These are phyloP conservation scores for Ogataea minuta DNA, from an alignment of 805 yeast genomes.

Conservation along the genomic window DNA sequence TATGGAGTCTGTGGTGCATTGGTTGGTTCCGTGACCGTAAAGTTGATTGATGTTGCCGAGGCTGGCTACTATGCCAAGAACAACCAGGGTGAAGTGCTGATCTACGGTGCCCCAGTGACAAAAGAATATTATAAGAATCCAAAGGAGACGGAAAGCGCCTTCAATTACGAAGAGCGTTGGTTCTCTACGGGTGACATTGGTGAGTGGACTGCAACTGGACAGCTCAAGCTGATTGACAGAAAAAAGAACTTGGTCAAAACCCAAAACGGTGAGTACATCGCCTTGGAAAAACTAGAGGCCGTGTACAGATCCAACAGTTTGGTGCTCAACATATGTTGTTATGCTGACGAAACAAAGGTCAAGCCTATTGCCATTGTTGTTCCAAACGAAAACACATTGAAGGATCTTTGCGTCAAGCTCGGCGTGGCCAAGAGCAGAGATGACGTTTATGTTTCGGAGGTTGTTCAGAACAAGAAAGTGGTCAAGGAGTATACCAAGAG, in stretches of 20 bases:
- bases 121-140: slow-evolving; percentile 80
- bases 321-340: slow-evolving; percentile 83
- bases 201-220: slow-evolving; percentile 83
- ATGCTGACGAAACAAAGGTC: slow-evolving; percentile 83
- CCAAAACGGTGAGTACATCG: slow-evolving; percentile 94
- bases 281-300: slow-evolving; percentile 91
- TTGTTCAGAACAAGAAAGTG: slow-evolving; percentile 57
- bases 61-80: slow-evolving; percentile 88
- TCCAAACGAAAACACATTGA: slow-evolving; percentile 69
- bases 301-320: slow-evolving; percentile 78
- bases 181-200: slow-evolving; percentile 97
- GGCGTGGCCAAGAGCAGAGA: slow-evolving; percentile 45
- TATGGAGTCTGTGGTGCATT: slow-evolving; percentile 79
- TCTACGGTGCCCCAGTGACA: slow-evolving; percentile 71
- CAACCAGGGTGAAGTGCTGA: slow-evolving; percentile 88
- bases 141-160: slow-evolving; percentile 73
- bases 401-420: slow-evolving; percentile 55
- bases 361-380: slow-evolving; percentile 91
- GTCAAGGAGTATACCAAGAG: slow-evolving; percentile 51
- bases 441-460: slow-evolving; percentile 43
- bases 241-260: slow-evolving; percentile 96
- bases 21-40: slow-evolving; percentile 79
- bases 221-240: slow-evolving; percentile 83
- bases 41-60: slow-evolving; percentile 86
- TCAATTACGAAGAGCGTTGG: slow-evolving; percentile 82